phyloP scores from a whole-genome alignment of 805 yeast species.

The Wickerhamia fluorescens region DNA sequence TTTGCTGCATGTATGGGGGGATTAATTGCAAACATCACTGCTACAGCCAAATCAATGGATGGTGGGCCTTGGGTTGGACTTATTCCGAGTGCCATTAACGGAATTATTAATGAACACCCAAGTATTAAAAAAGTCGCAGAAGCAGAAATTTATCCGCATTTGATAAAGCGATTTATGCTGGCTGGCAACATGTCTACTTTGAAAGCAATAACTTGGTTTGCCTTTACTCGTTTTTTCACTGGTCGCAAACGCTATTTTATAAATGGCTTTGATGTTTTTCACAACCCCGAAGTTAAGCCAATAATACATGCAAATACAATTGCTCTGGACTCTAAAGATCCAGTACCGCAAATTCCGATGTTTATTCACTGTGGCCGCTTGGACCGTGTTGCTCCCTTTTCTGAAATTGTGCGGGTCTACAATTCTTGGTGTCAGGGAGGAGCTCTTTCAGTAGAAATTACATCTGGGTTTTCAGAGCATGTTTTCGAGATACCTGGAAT shows the following conservation, averaged over 20 bases:
- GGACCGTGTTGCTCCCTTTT: conserved; percentile 9
- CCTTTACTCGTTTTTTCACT: conserved; percentile 7
- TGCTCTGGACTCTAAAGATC: conserved; percentile 8
- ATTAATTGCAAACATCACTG: conserved; percentile 27
- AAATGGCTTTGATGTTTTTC: conserved; percentile 12
- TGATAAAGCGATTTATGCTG: neutral
- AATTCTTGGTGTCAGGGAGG: conserved; percentile 19
- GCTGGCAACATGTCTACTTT: neutral
- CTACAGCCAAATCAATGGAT: conserved; percentile 16
- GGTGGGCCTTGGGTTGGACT: conserved; percentile 25
- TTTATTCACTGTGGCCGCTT: conserved; percentile 7
- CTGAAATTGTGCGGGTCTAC: conserved; percentile 10
- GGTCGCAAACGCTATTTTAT: conserved; percentile 8
- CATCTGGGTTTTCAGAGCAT: conserved; percentile 9
- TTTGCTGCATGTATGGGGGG: conserved; percentile 33
- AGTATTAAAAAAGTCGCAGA: neutral
- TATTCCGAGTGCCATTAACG: conserved; percentile 21
- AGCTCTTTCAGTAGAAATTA: conserved; percentile 6
- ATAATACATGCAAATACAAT: conserved; percentile 17
- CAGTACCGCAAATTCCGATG: conserved; percentile 7
- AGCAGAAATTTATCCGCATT: neutral
- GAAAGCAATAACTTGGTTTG: conserved; percentile 6
- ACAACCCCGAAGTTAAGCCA: conserved; percentile 7
- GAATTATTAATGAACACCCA: conserved; percentile 28
- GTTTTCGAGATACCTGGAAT: conserved; percentile 10